Percentiles rank a stretch among this genome's conserved stretches.
Evolutionary conservation across 2,329 filamentous ascomycete species (phyloP).

Genomic region (Septoria petroselini): DNA sequence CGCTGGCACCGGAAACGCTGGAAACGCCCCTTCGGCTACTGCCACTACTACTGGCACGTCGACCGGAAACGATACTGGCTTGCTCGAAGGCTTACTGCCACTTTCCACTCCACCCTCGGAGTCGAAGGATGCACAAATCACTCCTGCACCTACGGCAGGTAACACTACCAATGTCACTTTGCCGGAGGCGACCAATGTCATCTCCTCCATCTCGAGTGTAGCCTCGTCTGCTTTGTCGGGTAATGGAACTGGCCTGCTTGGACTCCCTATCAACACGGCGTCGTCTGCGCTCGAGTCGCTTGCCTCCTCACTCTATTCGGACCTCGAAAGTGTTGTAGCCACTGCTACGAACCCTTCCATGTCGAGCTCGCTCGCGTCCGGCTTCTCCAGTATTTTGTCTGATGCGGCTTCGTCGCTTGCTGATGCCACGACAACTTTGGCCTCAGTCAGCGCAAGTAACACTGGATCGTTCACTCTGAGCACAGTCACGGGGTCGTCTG

Average conservation of each 20-base stretch:
- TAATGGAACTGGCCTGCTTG: slow-evolving; percentile 15
- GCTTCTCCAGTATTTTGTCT: slow-evolving; percentile 34
- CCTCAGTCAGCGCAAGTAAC: slow-evolving; percentile 22
- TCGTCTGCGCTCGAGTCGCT: slow-evolving; percentile 33
- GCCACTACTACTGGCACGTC: background rate
- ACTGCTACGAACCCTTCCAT: slow-evolving; percentile 33
- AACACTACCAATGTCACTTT: slow-evolving; percentile 1
- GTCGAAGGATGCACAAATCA: slow-evolving; percentile 1
- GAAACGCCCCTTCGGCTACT: background rate
- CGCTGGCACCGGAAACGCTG: background rate
- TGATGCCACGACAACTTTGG: slow-evolving; percentile 11
- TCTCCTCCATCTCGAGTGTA: slow-evolving; percentile 24
- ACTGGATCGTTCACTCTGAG: slow-evolving; percentile 22
- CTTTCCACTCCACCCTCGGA: background rate
- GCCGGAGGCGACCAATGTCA: slow-evolving; percentile 3
- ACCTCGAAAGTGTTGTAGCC: slow-evolving; percentile 32
- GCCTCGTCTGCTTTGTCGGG: slow-evolving; percentile 25
- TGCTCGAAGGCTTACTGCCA: slow-evolving; percentile 4
- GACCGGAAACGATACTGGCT: background rate
- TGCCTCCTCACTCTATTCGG: slow-evolving; percentile 32
- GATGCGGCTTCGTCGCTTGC: slow-evolving; percentile 32
- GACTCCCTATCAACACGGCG: slow-evolving; percentile 20
- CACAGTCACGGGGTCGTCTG: slow-evolving; percentile 22
- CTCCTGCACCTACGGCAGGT: background rate
- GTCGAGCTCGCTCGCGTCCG: slow-evolving; percentile 31